Base-by-base conservation (phyloP, 176 grass and related monocot genomes). In the Dactylis glomerata region DNA sequence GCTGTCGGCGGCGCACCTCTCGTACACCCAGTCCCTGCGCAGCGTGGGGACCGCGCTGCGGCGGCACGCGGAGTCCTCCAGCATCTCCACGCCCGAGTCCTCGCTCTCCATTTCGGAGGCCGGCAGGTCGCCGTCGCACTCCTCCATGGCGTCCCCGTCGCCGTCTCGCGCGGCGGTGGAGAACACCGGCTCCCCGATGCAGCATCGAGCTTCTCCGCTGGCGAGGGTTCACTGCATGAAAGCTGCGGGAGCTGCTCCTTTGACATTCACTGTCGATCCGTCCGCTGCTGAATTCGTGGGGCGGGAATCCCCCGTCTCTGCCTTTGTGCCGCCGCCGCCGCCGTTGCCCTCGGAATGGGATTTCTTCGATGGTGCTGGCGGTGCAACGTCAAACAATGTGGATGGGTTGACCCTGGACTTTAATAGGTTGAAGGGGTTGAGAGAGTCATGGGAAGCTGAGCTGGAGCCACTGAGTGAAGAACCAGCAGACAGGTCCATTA, bases 101-200 rank as follows among this genome's bases (percentile, higher is more conserved):
- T 88, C 93, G 19, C 55, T 99, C 16, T 94, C 93, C 55, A 89
- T 91, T 87, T 96, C 96, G 62, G 93, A 99, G 83, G 83, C 86
- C 2, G 93, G 95, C 45, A 98, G 95, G 73, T 98, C 96, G 9
- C 96, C 93, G 19, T 91, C 89, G 1, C 96, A 94, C 76, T 99
- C 93, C 61, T 99, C 96, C 51, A 87, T 88, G 81, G 93, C 93
- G 37, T 95, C 92, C 20, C 89, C 96, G 1, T 99, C 96, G 1
- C 96, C 96, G 81, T 90, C 93, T 6, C 85, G 65, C 51, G 91
- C 73, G 26, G 70, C 70, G 70, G 84, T 40, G 20, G 90, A 95
- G 16, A 87, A 27, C 71, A 17, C 20, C 34, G 81, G 71, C 44
- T 88, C 90, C 27, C 83, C 83, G 2, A 45, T 72, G 42, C 70